Percentiles rank a stretch among this genome's conserved stretches.
Evolutionary conservation across 768 basidiomycete species (phyloP).

Genomic region (Psilocybe azurescens): DNA sequence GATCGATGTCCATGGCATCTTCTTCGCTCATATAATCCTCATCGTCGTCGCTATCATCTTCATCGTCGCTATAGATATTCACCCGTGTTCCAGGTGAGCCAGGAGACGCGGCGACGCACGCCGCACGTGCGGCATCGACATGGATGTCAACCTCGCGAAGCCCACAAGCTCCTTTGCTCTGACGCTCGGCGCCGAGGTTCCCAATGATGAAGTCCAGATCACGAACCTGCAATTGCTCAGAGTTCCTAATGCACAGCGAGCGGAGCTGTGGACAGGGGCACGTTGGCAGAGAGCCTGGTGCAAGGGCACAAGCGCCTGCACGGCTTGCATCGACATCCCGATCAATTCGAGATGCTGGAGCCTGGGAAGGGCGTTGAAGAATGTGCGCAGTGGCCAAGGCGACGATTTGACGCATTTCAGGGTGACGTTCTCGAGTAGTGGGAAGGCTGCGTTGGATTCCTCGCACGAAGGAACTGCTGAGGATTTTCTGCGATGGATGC

Average conservation of each 20-base stretch:
- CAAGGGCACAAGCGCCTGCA: conserved; percentile 36
- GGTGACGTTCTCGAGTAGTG: conserved; percentile 38
- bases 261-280: conserved; percentile 40
- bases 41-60: conserved; percentile 27
- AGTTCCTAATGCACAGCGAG: conserved; percentile 34
- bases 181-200: conserved; percentile 29
- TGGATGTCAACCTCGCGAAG: conserved; percentile 38
- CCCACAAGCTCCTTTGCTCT: conserved; percentile 25
- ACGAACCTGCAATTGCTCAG: conserved; percentile 24
- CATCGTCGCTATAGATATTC: conserved; percentile 28
- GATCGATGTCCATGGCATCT: conserved; percentile 22
- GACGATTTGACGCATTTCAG: conserved; percentile 43
- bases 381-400: conserved; percentile 32
- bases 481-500: conserved; percentile 18
- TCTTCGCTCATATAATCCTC: conserved; percentile 19
- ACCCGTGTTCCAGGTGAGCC: conserved; percentile 23
- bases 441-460: conserved; percentile 37
- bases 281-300: conserved; percentile 9
- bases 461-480: conserved; percentile 21
- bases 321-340: conserved; percentile 38
- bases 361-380: conserved; percentile 35
- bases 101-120: conserved; percentile 17
- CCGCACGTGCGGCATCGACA: conserved; percentile 32
- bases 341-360: conserved; percentile 38
- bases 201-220: conserved; percentile 34